Conservation (phyloP, 306 rosid species). For the Castanea sativa region DNA sequence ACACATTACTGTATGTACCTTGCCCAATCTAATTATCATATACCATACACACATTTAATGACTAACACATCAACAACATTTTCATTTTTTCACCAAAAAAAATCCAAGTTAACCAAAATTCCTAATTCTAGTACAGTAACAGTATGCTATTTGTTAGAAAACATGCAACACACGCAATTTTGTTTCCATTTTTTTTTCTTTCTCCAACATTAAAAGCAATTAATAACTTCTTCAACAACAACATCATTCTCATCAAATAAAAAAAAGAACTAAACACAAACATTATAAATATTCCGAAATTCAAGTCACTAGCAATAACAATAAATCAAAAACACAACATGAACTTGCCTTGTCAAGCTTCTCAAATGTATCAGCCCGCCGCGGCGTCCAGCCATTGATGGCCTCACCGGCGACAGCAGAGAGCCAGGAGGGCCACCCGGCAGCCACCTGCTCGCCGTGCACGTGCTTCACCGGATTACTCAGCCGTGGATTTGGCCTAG, state of each 20-base stretch:
- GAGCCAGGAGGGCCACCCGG: conserved; percentile 99
- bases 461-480: conserved; percentile 81
- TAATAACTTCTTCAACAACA: background rate
- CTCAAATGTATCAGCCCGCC: conserved; percentile 89
- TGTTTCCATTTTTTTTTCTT: no score
- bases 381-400: conserved; percentile 86
- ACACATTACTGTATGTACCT: conserved; percentile 91
- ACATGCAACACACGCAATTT: no score
- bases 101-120: no score
- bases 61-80: conserved; percentile 20
- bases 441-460: conserved; percentile 98
- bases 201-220: background rate
- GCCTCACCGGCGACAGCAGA: conserved; percentile 98
- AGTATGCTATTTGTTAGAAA: background rate
- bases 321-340: background rate
- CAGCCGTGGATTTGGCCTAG: conserved; percentile 80
- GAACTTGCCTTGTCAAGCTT: conserved; percentile 77
- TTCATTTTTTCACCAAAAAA: background rate
- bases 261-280: background rate
- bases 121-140: no score
- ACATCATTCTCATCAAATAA: conserved; percentile 13
- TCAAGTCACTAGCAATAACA: background rate
- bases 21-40: conserved; percentile 72
- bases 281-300: no score
- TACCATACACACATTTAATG: background rate